Percentiles rank a stretch among this genome's conserved stretches.
Evolutionary conservation across 2,329 filamentous ascomycete genomes (phyloP).

Genomic region (Biscogniauxia mediterranea): DNA sequence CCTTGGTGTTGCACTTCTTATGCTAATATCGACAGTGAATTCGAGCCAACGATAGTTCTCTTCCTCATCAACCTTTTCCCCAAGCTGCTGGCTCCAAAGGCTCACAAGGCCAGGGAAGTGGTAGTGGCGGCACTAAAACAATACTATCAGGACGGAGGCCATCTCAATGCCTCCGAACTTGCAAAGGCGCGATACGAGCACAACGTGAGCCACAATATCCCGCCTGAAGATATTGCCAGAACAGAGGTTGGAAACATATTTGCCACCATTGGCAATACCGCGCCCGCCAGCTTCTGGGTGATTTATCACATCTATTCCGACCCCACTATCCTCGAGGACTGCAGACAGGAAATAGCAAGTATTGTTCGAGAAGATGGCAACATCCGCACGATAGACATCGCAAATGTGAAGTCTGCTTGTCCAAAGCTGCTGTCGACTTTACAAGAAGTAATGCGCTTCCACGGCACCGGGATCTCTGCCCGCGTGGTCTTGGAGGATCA

Average conservation of each 20-base stretch:
- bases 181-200: slow-evolving; percentile 10
- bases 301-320: slow-evolving; percentile 15
- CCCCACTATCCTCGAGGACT: slow-evolving; percentile 25
- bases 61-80: slow-evolving; percentile 7
- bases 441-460: slow-evolving; percentile 13
- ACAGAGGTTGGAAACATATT: slow-evolving; percentile 6
- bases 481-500: slow-evolving; percentile 14
- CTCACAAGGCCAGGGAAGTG: no score
- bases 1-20: no score
- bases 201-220: no score
- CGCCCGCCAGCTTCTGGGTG: slow-evolving; percentile 12
- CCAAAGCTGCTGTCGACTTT: slow-evolving; percentile 15
- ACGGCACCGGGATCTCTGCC: background rate
- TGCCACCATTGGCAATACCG: slow-evolving; percentile 10
- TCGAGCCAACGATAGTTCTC: slow-evolving; percentile 7
- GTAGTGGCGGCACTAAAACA: no score
- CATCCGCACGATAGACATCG: slow-evolving; percentile 9
- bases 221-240: slow-evolving; percentile 1
- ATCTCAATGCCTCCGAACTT: no score
- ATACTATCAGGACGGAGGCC: no score
- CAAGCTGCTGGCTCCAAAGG: no score
- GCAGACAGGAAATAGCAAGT: slow-evolving; percentile 9
- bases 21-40: background rate
- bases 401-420: slow-evolving; percentile 9
- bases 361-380: slow-evolving; percentile 5